Conservation (phyloP, 768 basidiomycete species). For the Dictyophora rubrovolvata region DNA sequence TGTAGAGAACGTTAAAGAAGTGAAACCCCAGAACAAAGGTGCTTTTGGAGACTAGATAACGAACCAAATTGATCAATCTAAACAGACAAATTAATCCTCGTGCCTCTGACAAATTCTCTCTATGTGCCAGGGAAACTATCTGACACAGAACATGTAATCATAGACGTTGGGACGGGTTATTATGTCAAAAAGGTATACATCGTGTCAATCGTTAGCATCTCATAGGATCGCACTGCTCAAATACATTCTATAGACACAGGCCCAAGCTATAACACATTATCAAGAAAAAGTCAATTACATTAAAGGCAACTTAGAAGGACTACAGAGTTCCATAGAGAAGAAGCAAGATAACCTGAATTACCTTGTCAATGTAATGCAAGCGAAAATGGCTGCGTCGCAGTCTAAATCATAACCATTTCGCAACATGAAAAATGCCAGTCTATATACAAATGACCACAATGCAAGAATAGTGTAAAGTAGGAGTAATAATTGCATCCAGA, state of each 20-base stretch:
- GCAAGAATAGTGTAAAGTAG: not conserved
- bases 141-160: constrained; percentile 78
- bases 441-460: not conserved
- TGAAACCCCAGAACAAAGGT: constrained; percentile 55
- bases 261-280: constrained; percentile 77
- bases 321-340: constrained; percentile 83
- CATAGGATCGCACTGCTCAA: not conserved
- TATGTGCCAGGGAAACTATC: constrained; percentile 88
- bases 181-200: constrained; percentile 80
- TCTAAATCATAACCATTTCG: not conserved
- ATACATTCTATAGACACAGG: constrained; percentile 50
- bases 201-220: not conserved
- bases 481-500: too few species aligned
- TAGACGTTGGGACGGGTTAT: constrained; percentile 95
- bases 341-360: constrained; percentile 85
- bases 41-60: not conserved
- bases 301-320: constrained; percentile 67
- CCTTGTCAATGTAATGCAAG: constrained; percentile 63
- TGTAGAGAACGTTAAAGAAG: constrained; percentile 65
- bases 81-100: constrained; percentile 77
- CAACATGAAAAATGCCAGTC: too few species aligned
- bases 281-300: constrained; percentile 73
- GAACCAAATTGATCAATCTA: not conserved
- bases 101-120: constrained; percentile 88
- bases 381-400: constrained; percentile 34